Percentiles rank a stretch among this genome's conserved stretches.
Evolutionary conservation across 306 rosid species (phyloP).

Genomic region (Datisca glomerata): DNA sequence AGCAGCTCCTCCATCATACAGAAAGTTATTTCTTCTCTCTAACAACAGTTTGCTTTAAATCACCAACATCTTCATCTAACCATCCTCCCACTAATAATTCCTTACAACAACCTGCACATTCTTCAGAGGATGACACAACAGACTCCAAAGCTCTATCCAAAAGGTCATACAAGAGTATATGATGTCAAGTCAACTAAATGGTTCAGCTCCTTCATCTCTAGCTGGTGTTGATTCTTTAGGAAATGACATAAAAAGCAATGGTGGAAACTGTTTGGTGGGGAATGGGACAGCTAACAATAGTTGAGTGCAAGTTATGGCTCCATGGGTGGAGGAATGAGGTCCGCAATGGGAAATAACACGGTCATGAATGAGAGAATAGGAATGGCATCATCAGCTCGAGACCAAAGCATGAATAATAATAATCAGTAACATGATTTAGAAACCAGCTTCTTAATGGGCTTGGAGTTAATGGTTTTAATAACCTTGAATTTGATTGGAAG

Average conservation of each 20-base stretch:
- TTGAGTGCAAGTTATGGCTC: slow-evolving; percentile 46
- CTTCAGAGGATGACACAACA: slow-evolving; percentile 74
- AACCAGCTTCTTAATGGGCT: slow-evolving; percentile 78
- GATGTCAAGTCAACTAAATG: slow-evolving; percentile 56
- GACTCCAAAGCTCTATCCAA: slow-evolving; percentile 80
- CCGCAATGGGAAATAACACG: slow-evolving; percentile 62
- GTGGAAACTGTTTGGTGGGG: too few relatives aligned
- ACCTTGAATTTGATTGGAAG: slow-evolving; percentile 88
- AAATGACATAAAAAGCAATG: slow-evolving; percentile 55
- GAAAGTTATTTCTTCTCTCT: slow-evolving; percentile 67
- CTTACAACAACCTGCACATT: slow-evolving; percentile 64
- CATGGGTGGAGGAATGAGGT: slow-evolving; percentile 62
- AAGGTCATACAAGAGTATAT: slow-evolving; percentile 71
- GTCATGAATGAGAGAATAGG: slow-evolving; percentile 83
- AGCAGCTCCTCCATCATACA: too few relatives aligned
- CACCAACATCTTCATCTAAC: slow-evolving; percentile 69
- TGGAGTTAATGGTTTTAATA: slow-evolving; percentile 76
- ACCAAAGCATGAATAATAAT: slow-evolving; percentile 70
- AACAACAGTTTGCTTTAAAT: too few relatives aligned
- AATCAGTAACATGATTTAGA: slow-evolving; percentile 70
- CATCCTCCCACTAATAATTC: slow-evolving; percentile 51
- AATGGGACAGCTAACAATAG: too few relatives aligned
- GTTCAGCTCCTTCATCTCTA: slow-evolving; percentile 49
- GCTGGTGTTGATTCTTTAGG: slow-evolving; percentile 51
- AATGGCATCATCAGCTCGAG: slow-evolving; percentile 59